Percentiles rank a stretch among this genome's conserved stretches.
Evolutionary conservation across 129 eudicot genomes (phyloP).

Genomic region (Chrysanthemum seticuspe): DNA sequence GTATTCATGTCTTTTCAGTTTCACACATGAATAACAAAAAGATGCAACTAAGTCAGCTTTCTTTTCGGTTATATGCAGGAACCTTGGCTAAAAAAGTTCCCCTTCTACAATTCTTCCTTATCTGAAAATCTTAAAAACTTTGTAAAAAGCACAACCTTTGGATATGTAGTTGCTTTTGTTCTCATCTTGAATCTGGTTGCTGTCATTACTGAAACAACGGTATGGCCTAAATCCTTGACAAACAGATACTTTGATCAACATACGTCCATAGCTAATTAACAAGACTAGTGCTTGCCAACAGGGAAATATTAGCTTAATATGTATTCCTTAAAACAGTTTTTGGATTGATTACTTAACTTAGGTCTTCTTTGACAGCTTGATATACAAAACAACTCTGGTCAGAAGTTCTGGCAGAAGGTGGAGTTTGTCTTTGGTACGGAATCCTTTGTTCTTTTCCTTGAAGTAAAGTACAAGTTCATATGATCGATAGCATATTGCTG

Average conservation of each 20-base stretch:
- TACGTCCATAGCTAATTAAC: background rate
- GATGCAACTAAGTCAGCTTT: constrained; percentile 2
- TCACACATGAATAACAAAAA: constrained; percentile 9
- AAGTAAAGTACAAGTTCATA: constrained; percentile 4
- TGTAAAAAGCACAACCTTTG: constrained; percentile 59
- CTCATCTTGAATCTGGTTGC: constrained; percentile 76
- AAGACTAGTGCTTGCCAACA: constrained; percentile 18
- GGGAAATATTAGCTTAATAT: constrained; percentile 14
- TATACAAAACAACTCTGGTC: constrained; percentile 78
- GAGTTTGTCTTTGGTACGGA: constrained; percentile 87
- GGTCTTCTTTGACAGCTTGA: constrained; percentile 64
- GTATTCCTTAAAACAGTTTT: constrained; percentile 6
- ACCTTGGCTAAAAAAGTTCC: constrained; percentile 43
- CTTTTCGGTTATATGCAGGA: constrained; percentile 33
- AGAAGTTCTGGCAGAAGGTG: constrained; percentile 74
- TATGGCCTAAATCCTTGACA: constrained; percentile 33
- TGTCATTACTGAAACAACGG: constrained; percentile 87
- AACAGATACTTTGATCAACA: constrained; percentile 12
- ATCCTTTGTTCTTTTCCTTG: constrained; percentile 13
- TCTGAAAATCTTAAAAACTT: constrained; percentile 49
- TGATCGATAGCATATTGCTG: constrained; percentile 14
- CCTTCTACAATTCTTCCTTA: constrained; percentile 27
- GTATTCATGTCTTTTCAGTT: constrained; percentile 3
- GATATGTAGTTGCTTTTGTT: constrained; percentile 52
- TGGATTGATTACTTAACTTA: background rate